These are phyloP conservation scores for Suillus hirtellus DNA, from an alignment of 768 basidiomycete species.

Conservation along the genomic window DNA sequence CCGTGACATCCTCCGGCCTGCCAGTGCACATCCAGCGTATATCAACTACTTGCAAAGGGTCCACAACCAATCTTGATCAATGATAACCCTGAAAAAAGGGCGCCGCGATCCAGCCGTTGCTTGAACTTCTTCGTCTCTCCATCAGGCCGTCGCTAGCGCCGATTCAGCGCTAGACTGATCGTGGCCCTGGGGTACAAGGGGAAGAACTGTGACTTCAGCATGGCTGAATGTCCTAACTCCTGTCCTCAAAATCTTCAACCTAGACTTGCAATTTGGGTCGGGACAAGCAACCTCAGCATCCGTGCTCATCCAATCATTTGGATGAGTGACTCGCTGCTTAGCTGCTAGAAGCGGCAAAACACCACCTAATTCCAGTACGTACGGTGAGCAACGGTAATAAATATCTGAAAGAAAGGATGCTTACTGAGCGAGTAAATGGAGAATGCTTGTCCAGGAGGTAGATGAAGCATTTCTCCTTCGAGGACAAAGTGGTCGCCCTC, in stretches of 20 bases:
- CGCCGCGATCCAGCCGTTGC: not conserved
- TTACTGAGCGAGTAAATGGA: constrained; percentile 68
- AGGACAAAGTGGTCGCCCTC: constrained; percentile 62
- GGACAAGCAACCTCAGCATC: constrained; percentile 68
- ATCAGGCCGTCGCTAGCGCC: not conserved
- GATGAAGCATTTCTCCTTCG: constrained; percentile 61
- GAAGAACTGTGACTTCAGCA: constrained; percentile 53
- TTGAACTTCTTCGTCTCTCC: constrained; percentile 5
- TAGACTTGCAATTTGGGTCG: constrained; percentile 63
- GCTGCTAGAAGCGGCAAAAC: constrained; percentile 68
- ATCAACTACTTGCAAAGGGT: not conserved
- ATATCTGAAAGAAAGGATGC: constrained; percentile 8
- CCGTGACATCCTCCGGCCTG: not conserved
- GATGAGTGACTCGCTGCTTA: constrained; percentile 57
- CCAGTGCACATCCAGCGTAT: not conserved
- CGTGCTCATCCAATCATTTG: constrained; percentile 68
- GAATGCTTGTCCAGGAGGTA: constrained; percentile 63
- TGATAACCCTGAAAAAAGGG: constrained; percentile 4
- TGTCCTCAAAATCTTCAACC: constrained; percentile 50
- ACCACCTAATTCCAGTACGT: constrained; percentile 40
- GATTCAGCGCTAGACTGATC: not conserved
- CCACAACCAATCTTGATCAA: not conserved
- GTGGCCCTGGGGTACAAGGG: constrained; percentile 16
- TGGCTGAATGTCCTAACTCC: constrained; percentile 55
- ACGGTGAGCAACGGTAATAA: not conserved